phyloP scores from a whole-genome alignment of 2,329 filamentous ascomycete species.

The Penicillium decumbens region DNA sequence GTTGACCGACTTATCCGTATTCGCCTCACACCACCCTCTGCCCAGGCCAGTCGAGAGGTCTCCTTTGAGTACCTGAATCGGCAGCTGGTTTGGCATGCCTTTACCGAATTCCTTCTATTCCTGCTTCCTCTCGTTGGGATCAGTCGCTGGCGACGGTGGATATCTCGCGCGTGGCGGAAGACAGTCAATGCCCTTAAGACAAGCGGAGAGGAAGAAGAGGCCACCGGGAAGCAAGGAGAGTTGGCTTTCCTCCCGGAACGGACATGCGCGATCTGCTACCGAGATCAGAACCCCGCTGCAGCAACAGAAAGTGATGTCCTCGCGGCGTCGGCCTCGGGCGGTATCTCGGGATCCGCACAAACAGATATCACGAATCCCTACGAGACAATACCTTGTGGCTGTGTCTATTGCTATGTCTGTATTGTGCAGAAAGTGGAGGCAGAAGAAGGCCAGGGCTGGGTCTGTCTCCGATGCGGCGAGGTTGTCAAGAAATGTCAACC shows the following conservation, averaged over 20 bases:
- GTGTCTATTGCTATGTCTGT: conserved; percentile 94
- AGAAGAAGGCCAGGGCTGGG: conserved; percentile 92
- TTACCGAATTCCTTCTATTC: conserved; percentile 97
- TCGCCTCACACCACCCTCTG: conserved; percentile 77
- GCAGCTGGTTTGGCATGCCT: conserved; percentile 98
- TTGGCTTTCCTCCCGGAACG: conserved; percentile 81
- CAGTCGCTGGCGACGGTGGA: conserved; percentile 83
- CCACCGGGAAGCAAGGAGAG: conserved; percentile 60
- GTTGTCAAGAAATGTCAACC: conserved; percentile 78
- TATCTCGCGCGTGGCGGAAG: conserved; percentile 80
- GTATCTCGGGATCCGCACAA: conserved; percentile 79
- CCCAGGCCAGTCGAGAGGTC: conserved; percentile 82
- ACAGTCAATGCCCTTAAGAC: conserved; percentile 61
- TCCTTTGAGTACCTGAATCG: conserved; percentile 97
- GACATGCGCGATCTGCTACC: conserved; percentile 95
- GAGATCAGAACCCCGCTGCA: conserved; percentile 74
- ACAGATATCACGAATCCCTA: conserved; percentile 97
- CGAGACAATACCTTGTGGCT: conserved; percentile 80
- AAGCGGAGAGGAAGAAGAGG: conserved; percentile 47
- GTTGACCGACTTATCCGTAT: conserved; percentile 80
- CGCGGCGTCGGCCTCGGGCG: conserved; percentile 61
- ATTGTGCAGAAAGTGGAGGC: conserved; percentile 83
- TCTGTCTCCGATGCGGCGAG: conserved; percentile 82
- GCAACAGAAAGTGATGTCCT: conserved; percentile 72
- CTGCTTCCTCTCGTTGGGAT: conserved; percentile 95